Base-by-base conservation (phyloP, 2,329 filamentous ascomycete species). In the Colletotrichum sp. region DNA sequence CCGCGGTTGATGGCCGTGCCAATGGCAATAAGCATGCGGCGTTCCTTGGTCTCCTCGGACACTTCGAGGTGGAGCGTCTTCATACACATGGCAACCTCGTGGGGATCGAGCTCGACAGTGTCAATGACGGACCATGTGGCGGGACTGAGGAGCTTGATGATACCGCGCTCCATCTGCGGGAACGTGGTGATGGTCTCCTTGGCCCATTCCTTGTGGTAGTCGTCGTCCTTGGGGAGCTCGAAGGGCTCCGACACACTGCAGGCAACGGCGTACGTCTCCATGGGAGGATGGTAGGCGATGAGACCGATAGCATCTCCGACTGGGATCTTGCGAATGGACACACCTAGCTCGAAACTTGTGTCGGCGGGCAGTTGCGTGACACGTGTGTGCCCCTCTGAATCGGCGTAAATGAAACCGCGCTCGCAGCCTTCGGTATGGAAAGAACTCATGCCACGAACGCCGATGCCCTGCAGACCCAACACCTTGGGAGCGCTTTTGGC, bases 11-110 rank as follows among this genome's bases (percentile, higher is more conserved):
- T 90, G 2, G 95, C 94, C 0, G 96, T 98, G 16, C 96, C 97
- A 2, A 98, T 93, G 0, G 93, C 92, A 66, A 99, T 90, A 62
- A 98, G 89, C 80, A 94, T 93, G 80, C 92, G 94, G 18, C 95
- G 92, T 82, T 98, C 94, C 81, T 97, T 95, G 0, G 96, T 98
- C 38, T 93, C 92, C 84, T 99, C 97, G 0, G 96, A 98, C 9
- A 98, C 89, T 83, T 98, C 97, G 16, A 99, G 90, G 70, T 94
- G 94, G 52, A 98, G 89, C 6, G 94, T 93, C 82, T 96, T 93
- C 80, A 98, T 91, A 76, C 94, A 95, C 82, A 97, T 93, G 16
- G 98, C 89, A 14, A 92, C 90, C 84, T 98, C 96, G 76, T 90
- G 93, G 0, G 91, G 86, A 69, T 96, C 94, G 78, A 98, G 89